Evolutionary conservation across 1,284 basidiomycete genomes (phyloP), one percentile per base, ranked within the genome.

Genomic region (Cutaneotrichosporon cyanovorans): DNA sequence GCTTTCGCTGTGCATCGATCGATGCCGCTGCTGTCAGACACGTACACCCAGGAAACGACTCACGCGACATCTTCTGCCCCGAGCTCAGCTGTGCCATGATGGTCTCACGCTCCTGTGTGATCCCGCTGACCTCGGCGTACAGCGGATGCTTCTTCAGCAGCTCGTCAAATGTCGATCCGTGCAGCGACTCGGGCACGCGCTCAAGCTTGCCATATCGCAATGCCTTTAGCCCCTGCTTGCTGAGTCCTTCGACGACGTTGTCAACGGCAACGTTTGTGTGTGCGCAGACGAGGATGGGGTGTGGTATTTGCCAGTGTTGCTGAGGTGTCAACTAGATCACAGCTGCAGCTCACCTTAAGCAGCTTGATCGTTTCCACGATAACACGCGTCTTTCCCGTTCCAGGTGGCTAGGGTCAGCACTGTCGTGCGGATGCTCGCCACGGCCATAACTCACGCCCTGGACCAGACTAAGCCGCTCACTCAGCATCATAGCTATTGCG

Each of bases 221-320:
- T 0, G 88, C 84, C 45, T 81, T 81, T 40, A 93, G 69, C 0
- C 83, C 82, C 1, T 64, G 77, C 72, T 37, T 56, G 37, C 31
- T 69, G 60, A 50, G 76, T 0, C 85, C 84, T 59, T 85, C 82
- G 28, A 91, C 80, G 8, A 96, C 78, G 57, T 95, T 89, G 66
- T 96, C 90, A n/a, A 93, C 87, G 0, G 92, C 90, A 20, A 83
- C 86, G 57, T 96, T 93, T 32, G 92, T 96, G 64, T 88, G 92
- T 0, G 91, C 91, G 63, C 85, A 87, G 3, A 95, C 82, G 14
- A 95, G 78, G 37, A 95, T 76, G 0, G 89, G 89, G 35, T 87
- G 80, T 9, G 85, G 81, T 12, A 92, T 80, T 63, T 84, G 76
- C 66, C 91, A 96, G 63, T 90, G 80, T 7, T 72, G 20, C 36